Conservation (phyloP, 129 eudicot species). For the Helianthus tuberosus region DNA sequence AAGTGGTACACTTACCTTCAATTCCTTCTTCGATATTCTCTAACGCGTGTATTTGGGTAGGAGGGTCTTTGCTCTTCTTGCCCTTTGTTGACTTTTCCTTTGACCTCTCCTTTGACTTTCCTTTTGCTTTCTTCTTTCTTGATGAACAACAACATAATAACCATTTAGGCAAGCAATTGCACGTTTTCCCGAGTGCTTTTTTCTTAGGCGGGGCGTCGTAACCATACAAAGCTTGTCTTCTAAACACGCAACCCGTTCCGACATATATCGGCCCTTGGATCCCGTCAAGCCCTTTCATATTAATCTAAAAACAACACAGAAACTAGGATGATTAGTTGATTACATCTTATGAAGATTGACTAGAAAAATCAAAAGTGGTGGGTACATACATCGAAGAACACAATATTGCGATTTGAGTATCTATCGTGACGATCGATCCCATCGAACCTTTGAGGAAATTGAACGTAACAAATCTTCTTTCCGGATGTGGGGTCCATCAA, state of each 20-base stretch:
- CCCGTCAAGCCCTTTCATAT: conserved; percentile 95
- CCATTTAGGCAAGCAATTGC: conserved; percentile 91
- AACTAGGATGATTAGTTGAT: not conserved
- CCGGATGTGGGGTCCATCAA: conserved; percentile 94
- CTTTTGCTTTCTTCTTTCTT: conserved; percentile 60
- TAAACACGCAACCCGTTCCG: conserved; percentile 91
- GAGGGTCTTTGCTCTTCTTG: conserved; percentile 61
- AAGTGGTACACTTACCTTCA: conserved; percentile 57
- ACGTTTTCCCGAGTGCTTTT: conserved; percentile 84
- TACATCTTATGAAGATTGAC: not conserved
- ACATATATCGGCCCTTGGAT: conserved; percentile 95
- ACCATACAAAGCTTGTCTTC: conserved; percentile 92
- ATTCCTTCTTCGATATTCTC: conserved; percentile 97
- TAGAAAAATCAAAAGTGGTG: conserved; percentile 10
- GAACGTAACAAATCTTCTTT: conserved; percentile 86
- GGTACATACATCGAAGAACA: conserved; percentile 81
- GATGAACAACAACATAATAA: conserved; percentile 60
- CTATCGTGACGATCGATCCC: conserved; percentile 94
- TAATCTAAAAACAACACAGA: conserved; percentile 47
- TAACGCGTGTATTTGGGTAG: conserved; percentile 80
- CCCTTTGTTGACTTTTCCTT: conserved; percentile 50
- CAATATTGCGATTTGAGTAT: conserved; percentile 89
- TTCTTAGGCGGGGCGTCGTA: conserved; percentile 87
- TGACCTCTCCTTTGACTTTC: conserved; percentile 44
- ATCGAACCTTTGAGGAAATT: conserved; percentile 88